These are phyloP conservation scores for Pseudozyma sp. DNA, from an alignment of 1,284 basidiomycete species.

Conservation along the genomic window DNA sequence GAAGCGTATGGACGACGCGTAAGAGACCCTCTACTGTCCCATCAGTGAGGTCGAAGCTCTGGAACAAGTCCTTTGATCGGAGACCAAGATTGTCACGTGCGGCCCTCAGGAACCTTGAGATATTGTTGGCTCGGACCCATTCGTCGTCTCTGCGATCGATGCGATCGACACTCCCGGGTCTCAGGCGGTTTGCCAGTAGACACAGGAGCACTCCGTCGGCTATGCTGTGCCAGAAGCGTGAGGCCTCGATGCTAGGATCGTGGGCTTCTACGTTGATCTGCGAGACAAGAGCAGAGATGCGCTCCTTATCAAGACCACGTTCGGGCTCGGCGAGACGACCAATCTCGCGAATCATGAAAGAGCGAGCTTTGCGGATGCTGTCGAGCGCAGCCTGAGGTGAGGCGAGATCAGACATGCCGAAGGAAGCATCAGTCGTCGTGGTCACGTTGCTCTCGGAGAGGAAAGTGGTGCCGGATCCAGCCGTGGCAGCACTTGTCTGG, in stretches of 20 bases:
- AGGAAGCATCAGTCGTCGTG: constrained; percentile 27
- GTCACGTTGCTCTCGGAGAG: constrained; percentile 37
- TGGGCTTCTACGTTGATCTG: constrained; percentile 23
- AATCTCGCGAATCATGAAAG: constrained; percentile 51
- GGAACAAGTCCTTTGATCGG: constrained; percentile 56
- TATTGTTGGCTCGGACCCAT: constrained; percentile 57
- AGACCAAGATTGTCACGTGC: constrained; percentile 57
- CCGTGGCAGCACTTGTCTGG: constrained; percentile 35
- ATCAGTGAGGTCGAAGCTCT: constrained; percentile 55
- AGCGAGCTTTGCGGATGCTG: constrained; percentile 47
- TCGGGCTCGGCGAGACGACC: constrained; percentile 23
- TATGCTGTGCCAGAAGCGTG: constrained; percentile 53
- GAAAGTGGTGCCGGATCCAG: constrained; percentile 30
- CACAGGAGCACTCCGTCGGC: constrained; percentile 60
- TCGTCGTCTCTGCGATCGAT: constrained; percentile 56
- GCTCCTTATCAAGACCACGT: constrained; percentile 26
- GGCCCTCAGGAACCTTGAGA: constrained; percentile 55
- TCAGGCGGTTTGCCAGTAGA: constrained; percentile 49
- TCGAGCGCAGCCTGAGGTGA: constrained; percentile 46
- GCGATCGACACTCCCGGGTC: constrained; percentile 37
- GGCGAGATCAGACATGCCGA: constrained; percentile 45
- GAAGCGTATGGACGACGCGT: constrained; percentile 55
- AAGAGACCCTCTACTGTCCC: constrained; percentile 53
- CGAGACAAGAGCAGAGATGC: constrained; percentile 36
- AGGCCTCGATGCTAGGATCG: constrained; percentile 32